Base-by-base conservation (phyloP, 495 filamentous ascomycete species). In the Schizothecium vesticola region DNA sequence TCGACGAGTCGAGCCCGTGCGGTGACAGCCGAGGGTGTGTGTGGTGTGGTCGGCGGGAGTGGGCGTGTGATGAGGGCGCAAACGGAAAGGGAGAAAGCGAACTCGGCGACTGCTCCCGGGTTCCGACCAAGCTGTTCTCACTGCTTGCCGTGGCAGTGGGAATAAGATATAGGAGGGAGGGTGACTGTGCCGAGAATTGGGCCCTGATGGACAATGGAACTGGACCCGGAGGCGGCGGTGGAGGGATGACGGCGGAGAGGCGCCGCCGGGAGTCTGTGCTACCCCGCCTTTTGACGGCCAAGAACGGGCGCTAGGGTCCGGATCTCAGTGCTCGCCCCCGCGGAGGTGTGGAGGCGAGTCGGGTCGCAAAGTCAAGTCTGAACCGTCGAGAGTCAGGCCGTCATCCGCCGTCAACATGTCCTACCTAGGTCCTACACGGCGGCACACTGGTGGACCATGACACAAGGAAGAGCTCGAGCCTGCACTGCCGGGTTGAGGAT, bases 231-330 rank as follows among this genome's bases (percentile, higher is more conserved):
- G 43, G 24, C 33, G 61, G 19, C 21, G 24, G 61, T 12, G 31
- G 62, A 64, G 19, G 62, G 23, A 51, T 56, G 33, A 56, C 36
- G 43, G 22, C 62, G 36, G 43, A 28, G 62, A 26, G 24, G 58
- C 22, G 24, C 43, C 26, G 60, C 43, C 26, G 60, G 31, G 28
- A 61, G 60, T 29, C 19, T 43, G 61, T 55, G 62, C 62, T 51
- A 64, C 62, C 62, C 62, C 62, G 33, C 33, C 62, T 51, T 51
- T 25, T 31, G 33, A 56, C 62, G 62, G 62, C 62, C 62, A 55
- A 64, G 36, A 64, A 21, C 33, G 61, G 61, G 61, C 33, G 24
- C 31, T 25, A 13, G 23, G 24, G 43, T 25, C 62, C 62, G 62
- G 36, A 55, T 29, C 36, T 59, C 36, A 51, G 36, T 6, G 36